A percentile compares a stretch with the other conserved stretches of the same genome.
Evolutionary conservation across 257 asterid genomes (phyloP).

Genomic region (Solanum tacnaense): DNA sequence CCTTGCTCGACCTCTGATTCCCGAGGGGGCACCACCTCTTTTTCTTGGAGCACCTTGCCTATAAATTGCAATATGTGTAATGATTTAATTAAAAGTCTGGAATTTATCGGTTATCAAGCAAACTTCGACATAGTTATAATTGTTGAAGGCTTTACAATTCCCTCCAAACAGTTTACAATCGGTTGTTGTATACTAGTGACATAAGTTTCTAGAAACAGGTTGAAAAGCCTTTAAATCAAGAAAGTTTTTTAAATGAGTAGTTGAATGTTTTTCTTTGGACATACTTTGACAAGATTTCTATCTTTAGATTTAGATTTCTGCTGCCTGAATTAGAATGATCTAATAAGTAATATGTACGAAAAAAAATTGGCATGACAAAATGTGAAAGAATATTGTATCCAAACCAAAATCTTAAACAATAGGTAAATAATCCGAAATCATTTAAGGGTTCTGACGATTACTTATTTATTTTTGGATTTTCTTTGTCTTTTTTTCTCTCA

Average conservation of each 20-base stretch:
- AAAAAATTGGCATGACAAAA: neutral
- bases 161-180: neutral
- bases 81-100: neutral
- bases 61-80: slow-evolving; percentile 6
- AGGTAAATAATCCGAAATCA: neutral
- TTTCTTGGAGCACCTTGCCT: slow-evolving; percentile 77
- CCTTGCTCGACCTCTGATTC: slow-evolving; percentile 73
- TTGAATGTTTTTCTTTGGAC: neutral
- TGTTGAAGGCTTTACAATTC: neutral
- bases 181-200: neutral
- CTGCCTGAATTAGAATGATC: neutral
- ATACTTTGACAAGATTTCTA: neutral
- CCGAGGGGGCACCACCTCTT: slow-evolving; percentile 68
- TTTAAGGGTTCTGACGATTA: neutral
- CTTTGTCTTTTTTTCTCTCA: neutral
- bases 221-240: neutral
- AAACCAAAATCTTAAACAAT: neutral
- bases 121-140: neutral
- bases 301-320: neutral
- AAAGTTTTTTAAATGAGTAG: neutral
- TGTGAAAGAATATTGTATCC: neutral
- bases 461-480: neutral
- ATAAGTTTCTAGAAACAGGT: neutral
- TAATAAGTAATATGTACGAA: neutral
- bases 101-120: neutral